phyloP scores from a whole-genome alignment of 306 rosid genomes.

The Dalbergia cochinchinensis region DNA sequence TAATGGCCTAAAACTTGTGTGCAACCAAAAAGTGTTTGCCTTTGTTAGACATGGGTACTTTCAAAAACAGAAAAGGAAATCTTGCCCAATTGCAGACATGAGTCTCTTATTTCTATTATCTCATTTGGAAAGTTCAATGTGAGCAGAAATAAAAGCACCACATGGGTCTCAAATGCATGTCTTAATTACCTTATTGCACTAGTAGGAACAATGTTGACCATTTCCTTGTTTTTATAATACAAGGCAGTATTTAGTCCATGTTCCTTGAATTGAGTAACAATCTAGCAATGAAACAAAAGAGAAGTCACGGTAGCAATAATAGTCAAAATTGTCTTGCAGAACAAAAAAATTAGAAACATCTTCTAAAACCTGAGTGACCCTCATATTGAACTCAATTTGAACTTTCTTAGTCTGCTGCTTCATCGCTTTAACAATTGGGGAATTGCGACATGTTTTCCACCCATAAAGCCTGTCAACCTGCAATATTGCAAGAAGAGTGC shows the following conservation, averaged over 20 bases:
- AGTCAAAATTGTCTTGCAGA: slow-evolving; percentile 16
- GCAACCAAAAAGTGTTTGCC: too few relatives aligned
- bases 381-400: slow-evolving; percentile 79
- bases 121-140: too few relatives aligned
- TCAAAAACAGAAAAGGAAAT: too few relatives aligned
- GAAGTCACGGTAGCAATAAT: slow-evolving; percentile 34
- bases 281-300: slow-evolving; percentile 58
- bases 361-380: slow-evolving; percentile 74
- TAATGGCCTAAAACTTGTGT: too few relatives aligned
- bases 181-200: slow-evolving; percentile 85
- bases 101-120: too few relatives aligned
- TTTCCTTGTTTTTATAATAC: slow-evolving; percentile 86
- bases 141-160: too few relatives aligned
- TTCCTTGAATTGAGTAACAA: slow-evolving; percentile 82
- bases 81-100: too few relatives aligned
- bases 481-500: slow-evolving; percentile 37
- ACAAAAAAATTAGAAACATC: slow-evolving; percentile 4
- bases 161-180: too few relatives aligned
- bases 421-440: slow-evolving; percentile 84
- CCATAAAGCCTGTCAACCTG: slow-evolving; percentile 97
- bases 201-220: slow-evolving; percentile 96
- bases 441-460: slow-evolving; percentile 78
- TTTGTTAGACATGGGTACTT: too few relatives aligned
- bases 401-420: slow-evolving; percentile 90
- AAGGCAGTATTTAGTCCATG: slow-evolving; percentile 88